Conservation (phyloP, 2,329 filamentous ascomycete genomes). For the Colletotrichum sp. region DNA sequence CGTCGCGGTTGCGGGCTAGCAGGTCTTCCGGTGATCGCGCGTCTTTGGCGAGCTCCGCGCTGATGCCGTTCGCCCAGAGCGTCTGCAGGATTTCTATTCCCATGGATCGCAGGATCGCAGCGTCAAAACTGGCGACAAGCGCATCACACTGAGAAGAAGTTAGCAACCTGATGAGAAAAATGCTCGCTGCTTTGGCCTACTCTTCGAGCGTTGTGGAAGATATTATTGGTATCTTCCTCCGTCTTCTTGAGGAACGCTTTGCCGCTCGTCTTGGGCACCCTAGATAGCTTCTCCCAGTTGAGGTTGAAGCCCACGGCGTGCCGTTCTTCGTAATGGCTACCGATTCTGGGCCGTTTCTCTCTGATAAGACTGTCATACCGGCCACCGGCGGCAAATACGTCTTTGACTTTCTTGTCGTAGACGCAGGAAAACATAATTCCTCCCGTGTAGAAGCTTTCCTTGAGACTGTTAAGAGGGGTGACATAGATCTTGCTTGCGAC, state of each 20-base stretch:
- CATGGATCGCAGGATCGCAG: slow-evolving; percentile 73
- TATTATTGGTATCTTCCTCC: slow-evolving; percentile 64
- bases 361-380: slow-evolving; percentile 90
- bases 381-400: slow-evolving; percentile 92
- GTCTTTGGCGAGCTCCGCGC: slow-evolving; percentile 85
- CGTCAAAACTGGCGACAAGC: slow-evolving; percentile 86
- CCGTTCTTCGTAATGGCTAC: slow-evolving; percentile 65
- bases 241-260: slow-evolving; percentile 72
- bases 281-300: slow-evolving; percentile 82
- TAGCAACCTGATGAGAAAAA: not conserved
- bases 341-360: slow-evolving; percentile 76
- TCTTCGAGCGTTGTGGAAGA: slow-evolving; percentile 50
- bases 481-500: slow-evolving; percentile 82
- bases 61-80: slow-evolving; percentile 85
- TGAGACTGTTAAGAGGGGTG: slow-evolving; percentile 84
- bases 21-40: slow-evolving; percentile 81
- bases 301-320: slow-evolving; percentile 94
- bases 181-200: not conserved
- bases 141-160: slow-evolving; percentile 72
- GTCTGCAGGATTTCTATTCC: slow-evolving; percentile 79
- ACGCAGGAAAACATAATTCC: slow-evolving; percentile 91
- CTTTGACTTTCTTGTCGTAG: slow-evolving; percentile 81
- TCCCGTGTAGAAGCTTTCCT: slow-evolving; percentile 87
- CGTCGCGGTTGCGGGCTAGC: slow-evolving; percentile 75
- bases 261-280: slow-evolving; percentile 61